Evolutionary conservation across 1,139 yeast genomes (phyloP), one percentile per base, ranked within the genome.

Genomic region (Geotrichum macrosporum): DNA sequence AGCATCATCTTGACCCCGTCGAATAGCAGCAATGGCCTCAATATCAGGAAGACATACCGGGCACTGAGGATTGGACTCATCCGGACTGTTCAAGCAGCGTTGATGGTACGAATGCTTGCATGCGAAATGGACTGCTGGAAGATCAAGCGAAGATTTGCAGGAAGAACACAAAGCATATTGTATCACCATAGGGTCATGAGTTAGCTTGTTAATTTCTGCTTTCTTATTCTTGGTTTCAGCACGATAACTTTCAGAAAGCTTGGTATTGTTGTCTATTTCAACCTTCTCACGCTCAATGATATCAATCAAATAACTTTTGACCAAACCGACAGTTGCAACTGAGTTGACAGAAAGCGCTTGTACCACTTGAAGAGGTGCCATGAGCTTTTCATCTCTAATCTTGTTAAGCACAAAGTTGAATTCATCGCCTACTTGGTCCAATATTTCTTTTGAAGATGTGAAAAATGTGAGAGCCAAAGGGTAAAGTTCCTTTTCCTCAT

Each of bases 51-150:
- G 64, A 62, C 96, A 88, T 35, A 75, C 68, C 0, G 96, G 95
- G 63, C 97, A 88, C 47, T 68, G 70, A 30, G 64, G 63, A 18
- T 41, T 42, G 5, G 52, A 44, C 15, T 53, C 55, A 12, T 55
- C 57, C 24, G 58, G 57, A 35, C 59, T 53, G 44, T 74, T 73
- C 19, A 92, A 65, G 59, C 98, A 94, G 44, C 85, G 72, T 56
- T 84, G 87, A 62, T 92, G 98, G 60, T 78, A 88, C 3, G 94
- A 80, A 59, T 92, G 98, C 46, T 76, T 76, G 67, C 98, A 92
- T 52, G 81, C 78, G 69, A 89, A 94, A 59, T 86, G 95, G 1
- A 85, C 76, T 6, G 83, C 76, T 0, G 97, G 97, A 46, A 82
- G 73, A 51, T 87, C 95, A 27, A 92, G 68, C 21, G 78, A 73